Evolutionary conservation across 164 flowering plant genomes (phyloP).

Genomic region (Malania oleifera): DNA sequence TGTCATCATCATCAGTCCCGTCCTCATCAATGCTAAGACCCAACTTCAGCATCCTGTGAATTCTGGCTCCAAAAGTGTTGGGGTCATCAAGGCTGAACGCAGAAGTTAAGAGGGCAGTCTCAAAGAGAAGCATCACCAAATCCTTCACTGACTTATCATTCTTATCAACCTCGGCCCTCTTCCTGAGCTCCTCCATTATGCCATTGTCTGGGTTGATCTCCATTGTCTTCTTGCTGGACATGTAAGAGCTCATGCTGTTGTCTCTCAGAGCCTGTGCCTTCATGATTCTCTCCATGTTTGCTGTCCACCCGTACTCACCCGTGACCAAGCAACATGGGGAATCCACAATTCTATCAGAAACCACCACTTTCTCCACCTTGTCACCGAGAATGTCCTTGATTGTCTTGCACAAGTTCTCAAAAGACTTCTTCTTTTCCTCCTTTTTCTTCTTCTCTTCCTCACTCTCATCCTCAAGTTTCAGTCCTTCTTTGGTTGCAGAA

Average conservation of each 20-base stretch:
- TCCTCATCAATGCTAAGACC: conserved; percentile 59
- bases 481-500: conserved; percentile 64
- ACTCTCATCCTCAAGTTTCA: conserved; percentile 49
- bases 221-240: conserved; percentile 77
- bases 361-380: conserved; percentile 58
- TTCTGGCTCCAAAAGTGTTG: conserved; percentile 45
- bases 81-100: conserved; percentile 66
- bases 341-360: conserved; percentile 58
- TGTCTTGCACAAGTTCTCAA: conserved; percentile 52
- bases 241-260: conserved; percentile 50
- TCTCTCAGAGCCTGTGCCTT: conserved; percentile 63
- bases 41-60: conserved; percentile 61
- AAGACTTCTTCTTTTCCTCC: conserved; percentile 42
- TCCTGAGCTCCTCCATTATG: conserved; percentile 70
- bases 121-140: conserved; percentile 47
- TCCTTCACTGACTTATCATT: conserved; percentile 67
- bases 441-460: conserved; percentile 56
- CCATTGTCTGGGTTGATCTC: conserved; percentile 65
- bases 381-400: conserved; percentile 64
- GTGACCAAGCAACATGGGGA: conserved; percentile 70
- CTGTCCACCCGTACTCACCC: conserved; percentile 71
- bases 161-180: conserved; percentile 57
- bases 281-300: conserved; percentile 75
- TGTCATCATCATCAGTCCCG: conserved; percentile 27
- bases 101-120: conserved; percentile 56